Base-by-base conservation (phyloP, 73 alveolate species). In the Symbiodinium pilosum region DNA sequence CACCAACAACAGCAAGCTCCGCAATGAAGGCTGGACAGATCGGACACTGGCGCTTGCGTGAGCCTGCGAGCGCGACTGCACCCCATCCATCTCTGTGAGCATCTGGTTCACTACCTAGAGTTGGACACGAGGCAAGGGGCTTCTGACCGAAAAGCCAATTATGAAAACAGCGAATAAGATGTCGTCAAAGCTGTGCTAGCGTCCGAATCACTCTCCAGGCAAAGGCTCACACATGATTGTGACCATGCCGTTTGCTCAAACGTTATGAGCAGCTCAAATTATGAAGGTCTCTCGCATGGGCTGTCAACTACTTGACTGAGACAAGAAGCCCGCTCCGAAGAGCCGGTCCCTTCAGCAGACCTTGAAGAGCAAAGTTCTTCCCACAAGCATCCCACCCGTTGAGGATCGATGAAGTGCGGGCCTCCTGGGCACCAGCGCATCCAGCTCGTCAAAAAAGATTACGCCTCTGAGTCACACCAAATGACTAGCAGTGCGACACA, bases 61-160 rank as follows among this genome's bases (percentile, higher is more conserved):
- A 12, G 59, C 93, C 94, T 99, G 99, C 84, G 99, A 96, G 73
- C 99, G 99, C 68, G 96, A 99, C 99, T 99, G 99, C 93, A 99
- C 99, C 30, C 99, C 99, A 99, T 99, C 99, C 99, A 99, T 99
- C 99, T 99, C 99, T 47, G 99, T 99, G 44, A 99, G 99, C 99
- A 99, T 99, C 99, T 99, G 99, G 99, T 99, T 99, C 26, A 99
- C 99, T 2, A 99, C 99, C 99, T 99, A 96, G 99, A 69, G 32
- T 24, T 7, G 11, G 32, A 12, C 14, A 8, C 41, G 84, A 18
- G 28, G 14, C 32, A 69, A 12, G 14, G 14, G 32, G n/a, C n/a
- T n/a, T n/a, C n/a, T n/a, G n/a, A n/a, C n/a, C n/a, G n/a, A n/a
- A n/a, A n/a, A n/a, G n/a, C n/a, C n/a, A n/a, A n/a, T n/a, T n/a